Evolutionary conservation across 1,139 yeast species (phyloP).

Genomic region (Geotrichum cucujoidarum): DNA sequence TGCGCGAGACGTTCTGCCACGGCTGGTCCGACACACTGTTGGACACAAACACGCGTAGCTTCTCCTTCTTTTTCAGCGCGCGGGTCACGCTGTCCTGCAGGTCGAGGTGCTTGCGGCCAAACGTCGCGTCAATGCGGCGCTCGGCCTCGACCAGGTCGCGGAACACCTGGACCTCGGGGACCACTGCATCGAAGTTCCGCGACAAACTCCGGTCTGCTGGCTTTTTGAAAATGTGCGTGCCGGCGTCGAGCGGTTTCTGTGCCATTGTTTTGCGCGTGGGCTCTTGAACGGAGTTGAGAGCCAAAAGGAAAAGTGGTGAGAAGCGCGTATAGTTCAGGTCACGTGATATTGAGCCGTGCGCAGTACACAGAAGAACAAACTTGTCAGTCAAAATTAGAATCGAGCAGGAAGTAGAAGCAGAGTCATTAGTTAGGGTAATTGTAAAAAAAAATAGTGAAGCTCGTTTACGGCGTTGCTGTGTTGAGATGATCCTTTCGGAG

Average conservation of each 20-base stretch:
- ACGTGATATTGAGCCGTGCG: no score
- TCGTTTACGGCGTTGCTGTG: no score
- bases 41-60: constrained; percentile 74
- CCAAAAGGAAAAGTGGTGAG: no score
- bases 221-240: constrained; percentile 28
- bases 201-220: constrained; percentile 76
- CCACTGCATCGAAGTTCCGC: constrained; percentile 49
- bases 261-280: not conserved
- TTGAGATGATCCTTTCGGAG: no score
- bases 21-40: constrained; percentile 84
- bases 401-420: no score
- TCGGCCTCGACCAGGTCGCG: constrained; percentile 73
- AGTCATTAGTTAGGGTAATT: no score
- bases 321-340: no score
- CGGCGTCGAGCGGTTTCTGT: not conserved
- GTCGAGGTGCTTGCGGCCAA: constrained; percentile 78
- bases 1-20: constrained; percentile 56
- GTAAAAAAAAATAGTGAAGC: no score
- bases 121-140: constrained; percentile 68
- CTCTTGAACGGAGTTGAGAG: no score
- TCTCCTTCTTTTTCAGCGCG: constrained; percentile 45
- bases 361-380: no score
- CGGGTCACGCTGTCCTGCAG: constrained; percentile 61
- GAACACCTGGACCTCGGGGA: constrained; percentile 72
- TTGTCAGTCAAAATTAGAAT: no score